Evolutionary conservation across 202 grass and related monocot genomes (phyloP).

Genomic region (Eragrostis tef): DNA sequence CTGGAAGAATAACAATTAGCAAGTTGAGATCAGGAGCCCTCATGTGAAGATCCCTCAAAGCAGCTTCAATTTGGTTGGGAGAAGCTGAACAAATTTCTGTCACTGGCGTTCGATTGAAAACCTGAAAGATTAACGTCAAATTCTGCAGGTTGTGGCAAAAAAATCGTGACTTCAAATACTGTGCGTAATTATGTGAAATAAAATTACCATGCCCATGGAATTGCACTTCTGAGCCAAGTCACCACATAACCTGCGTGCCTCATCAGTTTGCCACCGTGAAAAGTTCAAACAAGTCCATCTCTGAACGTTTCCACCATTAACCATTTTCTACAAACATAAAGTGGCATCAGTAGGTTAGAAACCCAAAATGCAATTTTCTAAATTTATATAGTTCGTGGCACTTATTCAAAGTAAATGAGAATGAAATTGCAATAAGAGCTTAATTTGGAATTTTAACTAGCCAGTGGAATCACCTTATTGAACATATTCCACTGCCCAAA

Average conservation of each 20-base stretch:
- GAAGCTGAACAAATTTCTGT: constrained; percentile 42
- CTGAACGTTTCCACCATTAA: constrained; percentile 53
- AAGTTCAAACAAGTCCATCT: constrained; percentile 79
- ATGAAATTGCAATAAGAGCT: neutral
- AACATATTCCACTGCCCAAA: constrained; percentile 91
- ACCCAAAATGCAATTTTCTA: too few relatives aligned
- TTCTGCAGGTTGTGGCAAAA: neutral
- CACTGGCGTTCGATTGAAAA: constrained; percentile 54
- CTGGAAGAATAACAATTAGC: constrained; percentile 75
- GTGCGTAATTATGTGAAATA: neutral
- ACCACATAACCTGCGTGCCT: constrained; percentile 45
- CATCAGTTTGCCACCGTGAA: constrained; percentile 32
- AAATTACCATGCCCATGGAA: constrained; percentile 74
- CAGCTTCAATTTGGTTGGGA: constrained; percentile 54
- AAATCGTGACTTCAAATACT: neutral
- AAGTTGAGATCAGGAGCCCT: constrained; percentile 53
- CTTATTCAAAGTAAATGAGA: constrained; percentile 12
- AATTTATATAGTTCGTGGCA: neutral
- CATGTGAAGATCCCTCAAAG: constrained; percentile 58
- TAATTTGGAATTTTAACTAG: neutral
- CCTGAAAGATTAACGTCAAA: constrained; percentile 45
- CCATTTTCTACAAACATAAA: constrained; percentile 68
- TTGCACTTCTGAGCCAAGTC: constrained; percentile 68
- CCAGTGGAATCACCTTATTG: constrained; percentile 67
- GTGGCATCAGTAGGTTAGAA: neutral